These are phyloP conservation scores for Paxillus involutus DNA, from an alignment of 768 basidiomycete species.

Conservation along the genomic window DNA sequence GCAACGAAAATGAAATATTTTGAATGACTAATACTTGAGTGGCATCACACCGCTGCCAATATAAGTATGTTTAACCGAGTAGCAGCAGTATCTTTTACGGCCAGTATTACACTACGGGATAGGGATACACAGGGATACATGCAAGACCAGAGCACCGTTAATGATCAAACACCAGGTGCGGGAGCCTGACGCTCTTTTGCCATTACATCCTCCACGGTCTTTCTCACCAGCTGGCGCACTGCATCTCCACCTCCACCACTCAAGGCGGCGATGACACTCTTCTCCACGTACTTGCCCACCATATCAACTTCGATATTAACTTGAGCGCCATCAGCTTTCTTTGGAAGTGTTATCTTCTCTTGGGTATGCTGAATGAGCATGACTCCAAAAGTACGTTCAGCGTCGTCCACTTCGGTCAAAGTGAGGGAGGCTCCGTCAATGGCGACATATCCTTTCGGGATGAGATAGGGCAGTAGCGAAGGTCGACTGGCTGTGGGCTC, in stretches of 20 bases:
- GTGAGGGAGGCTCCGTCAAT: constrained; percentile 96
- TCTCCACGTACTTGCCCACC: constrained; percentile 89
- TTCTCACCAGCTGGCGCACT: constrained; percentile 52
- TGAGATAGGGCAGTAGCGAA: constrained; percentile 76
- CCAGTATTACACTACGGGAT: too few species aligned
- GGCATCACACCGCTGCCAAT: too few species aligned
- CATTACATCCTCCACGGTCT: constrained; percentile 55
- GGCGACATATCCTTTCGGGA: constrained; percentile 92
- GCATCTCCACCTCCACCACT: constrained; percentile 51
- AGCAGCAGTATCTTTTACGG: too few species aligned
- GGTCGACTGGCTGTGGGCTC: constrained; percentile 56
- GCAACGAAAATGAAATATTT: too few species aligned
- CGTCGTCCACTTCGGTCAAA: constrained; percentile 74
- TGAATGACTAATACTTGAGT: too few species aligned
- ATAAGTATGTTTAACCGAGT: too few species aligned
- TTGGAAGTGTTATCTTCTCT: constrained; percentile 76
- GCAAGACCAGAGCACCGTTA: too few species aligned
- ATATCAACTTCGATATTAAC: constrained; percentile 97
- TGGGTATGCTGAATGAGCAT: constrained; percentile 98
- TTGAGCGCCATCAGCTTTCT: constrained; percentile 71
- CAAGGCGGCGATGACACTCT: constrained; percentile 73
- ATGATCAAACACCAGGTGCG: too few species aligned
- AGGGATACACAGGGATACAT: too few species aligned
- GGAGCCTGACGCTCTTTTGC: constrained; percentile 29
- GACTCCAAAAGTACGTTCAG: constrained; percentile 66